These are phyloP conservation scores for Claviceps capensis DNA, from an alignment of 2,329 filamentous ascomycete genomes.

Conservation along the genomic window DNA sequence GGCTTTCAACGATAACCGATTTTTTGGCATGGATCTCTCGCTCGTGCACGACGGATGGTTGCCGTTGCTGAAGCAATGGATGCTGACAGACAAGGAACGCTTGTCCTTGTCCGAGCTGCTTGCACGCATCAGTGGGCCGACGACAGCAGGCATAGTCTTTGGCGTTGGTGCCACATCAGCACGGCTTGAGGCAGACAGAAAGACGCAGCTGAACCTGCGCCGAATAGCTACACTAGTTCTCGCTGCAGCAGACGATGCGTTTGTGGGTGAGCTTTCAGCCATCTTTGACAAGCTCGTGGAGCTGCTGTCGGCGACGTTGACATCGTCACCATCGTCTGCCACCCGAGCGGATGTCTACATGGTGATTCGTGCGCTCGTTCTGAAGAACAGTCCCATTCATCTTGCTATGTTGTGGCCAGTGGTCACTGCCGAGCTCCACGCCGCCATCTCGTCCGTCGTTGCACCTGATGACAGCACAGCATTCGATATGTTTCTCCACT, in stretches of 20 bases:
- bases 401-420: slow-evolving; percentile 81
- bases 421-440: slow-evolving; percentile 73
- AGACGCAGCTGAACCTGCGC: slow-evolving; percentile 78
- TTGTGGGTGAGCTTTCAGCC: slow-evolving; percentile 58
- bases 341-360: slow-evolving; percentile 86
- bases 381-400: slow-evolving; percentile 68
- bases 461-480: slow-evolving; percentile 49
- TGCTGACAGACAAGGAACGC: slow-evolving; percentile 73
- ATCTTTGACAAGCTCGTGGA: slow-evolving; percentile 80
- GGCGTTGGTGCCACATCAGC: slow-evolving; percentile 94
- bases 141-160: slow-evolving; percentile 92
- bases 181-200: slow-evolving; percentile 85
- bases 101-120: slow-evolving; percentile 71
- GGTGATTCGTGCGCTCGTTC: slow-evolving; percentile 65
- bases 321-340: slow-evolving; percentile 81
- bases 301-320: slow-evolving; percentile 66
- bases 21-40: slow-evolving; percentile 58
- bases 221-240: slow-evolving; percentile 70
- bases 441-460: slow-evolving; percentile 61
- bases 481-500: slow-evolving; percentile 61
- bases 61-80: slow-evolving; percentile 71
- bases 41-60: slow-evolving; percentile 68
- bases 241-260: slow-evolving; percentile 63
- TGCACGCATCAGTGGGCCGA: slow-evolving; percentile 64
- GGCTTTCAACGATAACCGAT: slow-evolving; percentile 77